Base-by-base conservation (phyloP, 2,329 filamentous ascomycete species). In the Fusarium luffae region DNA sequence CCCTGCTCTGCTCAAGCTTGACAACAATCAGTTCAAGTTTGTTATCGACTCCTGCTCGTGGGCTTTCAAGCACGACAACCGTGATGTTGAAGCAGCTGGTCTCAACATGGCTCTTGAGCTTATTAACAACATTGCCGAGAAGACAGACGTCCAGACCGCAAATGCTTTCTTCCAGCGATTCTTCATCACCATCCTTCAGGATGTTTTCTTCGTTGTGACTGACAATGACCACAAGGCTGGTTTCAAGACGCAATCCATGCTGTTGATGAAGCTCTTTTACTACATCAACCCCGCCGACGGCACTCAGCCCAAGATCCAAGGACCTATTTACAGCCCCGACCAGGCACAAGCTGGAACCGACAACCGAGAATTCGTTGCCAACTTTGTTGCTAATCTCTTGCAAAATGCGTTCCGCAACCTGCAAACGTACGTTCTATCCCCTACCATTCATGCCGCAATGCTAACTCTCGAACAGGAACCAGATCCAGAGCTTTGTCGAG, bases 61-160 rank as follows among this genome's bases (percentile, higher is more conserved):
- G 97, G 96, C 97, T n/a, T 98, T 95, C 85, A 99, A 99, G 85
- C 96, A 99, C 81, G 96, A 99, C 83, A 99, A 99, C 82, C 92
- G 96, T 65, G 94, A 98, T 78, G 96, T 99, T 30, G 96, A 99
- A 82, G 93, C 93, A 72, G 97, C 96, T 41, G 96, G 96, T 65
- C 89, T 99, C 66, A 96, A 94, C 81, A 99, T 99, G 96, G 98
- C 95, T 80, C 89, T 97, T 72, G 96, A 99, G 82, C 86, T 99
- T 70, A 94, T 99, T 79, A 95, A 92, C 82, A 99, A 99, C 82
- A 97, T 99, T 84, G 93, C 95, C 11, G 95, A 98, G 75, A 91
- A 98, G 79, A 91, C 94, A 2, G 94, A 98, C 78, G 83, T 88
- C 21, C 86, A 91, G 76, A 98, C 94, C 1, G 93, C 94, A 69